Conservation (phyloP, 306 rosid genomes). For the Calophaca sinica region DNA sequence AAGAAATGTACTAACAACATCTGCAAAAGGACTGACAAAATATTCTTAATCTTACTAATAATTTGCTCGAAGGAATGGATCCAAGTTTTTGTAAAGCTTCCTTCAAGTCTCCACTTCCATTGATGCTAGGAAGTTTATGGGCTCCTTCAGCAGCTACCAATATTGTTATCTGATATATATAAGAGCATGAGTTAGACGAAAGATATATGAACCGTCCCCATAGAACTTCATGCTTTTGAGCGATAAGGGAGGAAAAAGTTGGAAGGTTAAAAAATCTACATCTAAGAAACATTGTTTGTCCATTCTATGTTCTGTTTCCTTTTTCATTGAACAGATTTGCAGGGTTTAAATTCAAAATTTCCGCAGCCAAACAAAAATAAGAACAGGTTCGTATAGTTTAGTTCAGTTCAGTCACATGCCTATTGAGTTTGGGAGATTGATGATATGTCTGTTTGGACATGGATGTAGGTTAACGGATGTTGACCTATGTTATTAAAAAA, state of each 20-base stretch:
- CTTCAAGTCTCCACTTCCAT: constrained; percentile 86
- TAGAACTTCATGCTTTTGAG: constrained; percentile 20
- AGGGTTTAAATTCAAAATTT: constrained; percentile 22
- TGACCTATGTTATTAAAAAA: constrained; percentile 5
- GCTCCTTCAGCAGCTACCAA: constrained; percentile 97
- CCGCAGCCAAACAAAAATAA: constrained; percentile 18
- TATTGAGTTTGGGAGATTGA: constrained; percentile 25
- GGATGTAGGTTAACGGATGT: constrained; percentile 10
- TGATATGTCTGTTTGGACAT: background rate
- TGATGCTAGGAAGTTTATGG: constrained; percentile 84
- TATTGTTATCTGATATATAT: constrained; percentile 73
- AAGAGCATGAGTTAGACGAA: constrained; percentile 38
- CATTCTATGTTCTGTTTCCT: constrained; percentile 13
- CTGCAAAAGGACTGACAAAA: constrained; percentile 3
- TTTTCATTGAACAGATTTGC: constrained; percentile 23
- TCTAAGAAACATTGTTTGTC: constrained; percentile 4
- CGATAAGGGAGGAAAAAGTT: background rate
- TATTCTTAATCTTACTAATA: constrained; percentile 64
- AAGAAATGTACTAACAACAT: constrained; percentile 16
- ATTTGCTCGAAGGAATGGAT: constrained; percentile 83
- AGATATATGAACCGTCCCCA: constrained; percentile 6
- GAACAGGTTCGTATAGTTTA: background rate
- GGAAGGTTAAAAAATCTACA: constrained; percentile 27
- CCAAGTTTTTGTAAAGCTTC: constrained; percentile 95
- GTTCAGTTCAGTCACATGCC: constrained; percentile 7